Percentiles rank a stretch among this genome's conserved stretches.
These are phyloP conservation scores for Chloranthus sessilifolius DNA, from an alignment of 164 flowering plant genomes.

Conservation along the genomic window DNA sequence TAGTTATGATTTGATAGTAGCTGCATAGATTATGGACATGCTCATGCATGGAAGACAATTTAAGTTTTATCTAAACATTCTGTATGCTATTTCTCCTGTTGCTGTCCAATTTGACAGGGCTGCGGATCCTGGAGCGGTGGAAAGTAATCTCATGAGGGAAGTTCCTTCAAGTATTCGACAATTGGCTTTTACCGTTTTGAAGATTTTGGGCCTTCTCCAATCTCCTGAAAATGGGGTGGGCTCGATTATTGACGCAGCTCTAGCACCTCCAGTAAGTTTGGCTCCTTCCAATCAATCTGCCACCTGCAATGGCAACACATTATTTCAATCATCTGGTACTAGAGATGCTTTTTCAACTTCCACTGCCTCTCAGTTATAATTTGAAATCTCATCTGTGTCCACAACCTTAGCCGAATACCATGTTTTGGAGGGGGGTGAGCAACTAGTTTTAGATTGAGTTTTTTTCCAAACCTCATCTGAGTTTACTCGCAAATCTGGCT, in stretches of 20 bases:
- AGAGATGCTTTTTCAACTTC: not conserved
- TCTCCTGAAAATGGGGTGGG: constrained; percentile 54
- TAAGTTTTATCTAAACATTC: no score
- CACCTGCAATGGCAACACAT: not conserved
- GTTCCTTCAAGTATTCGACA: constrained; percentile 45
- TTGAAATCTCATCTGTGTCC: not conserved
- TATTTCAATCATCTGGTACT: not conserved
- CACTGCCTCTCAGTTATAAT: not conserved
- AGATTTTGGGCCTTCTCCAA: constrained; percentile 54
- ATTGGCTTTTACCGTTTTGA: constrained; percentile 42
- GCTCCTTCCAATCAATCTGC: not conserved
- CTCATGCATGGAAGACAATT: no score
- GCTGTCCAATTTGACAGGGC: constrained; percentile 38
- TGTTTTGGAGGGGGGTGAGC: no score
- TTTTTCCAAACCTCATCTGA: no score
- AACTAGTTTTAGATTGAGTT: no score
- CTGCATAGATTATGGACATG: no score
- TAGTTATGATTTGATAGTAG: no score
- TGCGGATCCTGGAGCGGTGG: constrained; percentile 81
- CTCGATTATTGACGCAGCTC: constrained; percentile 80
- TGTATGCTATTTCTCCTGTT: not conserved
- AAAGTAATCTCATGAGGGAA: constrained; percentile 86
- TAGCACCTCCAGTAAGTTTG: constrained; percentile 73
- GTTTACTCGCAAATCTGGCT: no score
- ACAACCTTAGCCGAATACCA: no score